These are phyloP conservation scores for Diaporthe sp. DNA, from an alignment of 2,329 filamentous ascomycete species.

Conservation along the genomic window DNA sequence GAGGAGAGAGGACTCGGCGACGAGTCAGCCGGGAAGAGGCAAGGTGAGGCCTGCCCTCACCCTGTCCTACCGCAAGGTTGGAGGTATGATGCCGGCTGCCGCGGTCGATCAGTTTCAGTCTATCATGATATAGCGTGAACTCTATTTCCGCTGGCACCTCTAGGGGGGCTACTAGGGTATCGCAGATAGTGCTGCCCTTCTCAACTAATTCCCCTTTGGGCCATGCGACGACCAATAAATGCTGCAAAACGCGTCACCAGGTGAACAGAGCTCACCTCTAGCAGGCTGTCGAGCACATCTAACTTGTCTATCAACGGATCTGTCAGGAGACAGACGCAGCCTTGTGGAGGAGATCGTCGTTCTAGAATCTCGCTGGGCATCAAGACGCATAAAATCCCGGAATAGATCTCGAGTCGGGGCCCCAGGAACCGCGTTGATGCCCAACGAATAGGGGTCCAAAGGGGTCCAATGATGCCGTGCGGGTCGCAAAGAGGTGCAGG, in stretches of 20 bases:
- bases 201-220: constrained; percentile 27
- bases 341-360: constrained; percentile 37
- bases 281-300: constrained; percentile 12
- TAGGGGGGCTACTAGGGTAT: constrained; percentile 7
- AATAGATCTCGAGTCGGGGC: constrained; percentile 19
- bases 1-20: neutral
- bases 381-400: constrained; percentile 33
- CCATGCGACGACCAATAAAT: constrained; percentile 1
- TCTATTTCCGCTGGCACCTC: constrained; percentile 31
- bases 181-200: constrained; percentile 16
- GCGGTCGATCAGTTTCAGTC: constrained; percentile 33
- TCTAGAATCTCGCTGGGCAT: constrained; percentile 33
- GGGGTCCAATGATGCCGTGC: constrained; percentile 19
- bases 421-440: constrained; percentile 37
- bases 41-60: constrained; percentile 33
- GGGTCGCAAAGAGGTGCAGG: constrained; percentile 19
- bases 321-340: constrained; percentile 32
- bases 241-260: constrained; percentile 10
- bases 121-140: constrained; percentile 31
- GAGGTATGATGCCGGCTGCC: constrained; percentile 28
- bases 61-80: constrained; percentile 5
- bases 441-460: constrained; percentile 36
- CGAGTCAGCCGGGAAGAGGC: constrained; percentile 33
- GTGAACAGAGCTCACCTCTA: constrained; percentile 17
- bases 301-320: constrained; percentile 29